Evolutionary conservation across 176 grass and related monocot species (phyloP).

Genomic region (Olyra latifolia): DNA sequence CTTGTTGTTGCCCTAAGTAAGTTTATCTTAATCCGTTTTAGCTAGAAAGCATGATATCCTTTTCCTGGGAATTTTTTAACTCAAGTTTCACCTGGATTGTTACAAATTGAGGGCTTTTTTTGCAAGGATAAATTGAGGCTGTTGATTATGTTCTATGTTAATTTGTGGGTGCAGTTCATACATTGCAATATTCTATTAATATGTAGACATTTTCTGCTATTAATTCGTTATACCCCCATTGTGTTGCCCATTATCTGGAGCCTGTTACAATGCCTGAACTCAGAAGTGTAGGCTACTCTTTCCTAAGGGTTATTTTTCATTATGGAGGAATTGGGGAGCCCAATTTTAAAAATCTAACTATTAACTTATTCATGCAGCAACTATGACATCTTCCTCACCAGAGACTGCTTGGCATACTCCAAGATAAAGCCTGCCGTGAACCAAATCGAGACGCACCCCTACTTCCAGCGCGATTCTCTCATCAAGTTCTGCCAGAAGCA

Average conservation of each 20-base stretch:
- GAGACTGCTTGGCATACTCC: slow-evolving; percentile 78
- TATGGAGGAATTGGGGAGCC: neutral
- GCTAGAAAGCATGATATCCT: neutral
- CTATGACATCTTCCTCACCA: slow-evolving; percentile 92
- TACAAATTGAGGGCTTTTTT: no score
- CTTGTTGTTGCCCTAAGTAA: neutral
- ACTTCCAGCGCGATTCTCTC: slow-evolving; percentile 89
- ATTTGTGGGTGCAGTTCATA: neutral
- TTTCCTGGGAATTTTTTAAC: neutral
- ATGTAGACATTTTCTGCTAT: neutral
- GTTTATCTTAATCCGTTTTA: neutral
- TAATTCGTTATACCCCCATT: neutral
- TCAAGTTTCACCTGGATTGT: neutral
- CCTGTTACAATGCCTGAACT: neutral
- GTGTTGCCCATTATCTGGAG: neutral
- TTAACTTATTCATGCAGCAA: slow-evolving; percentile 62
- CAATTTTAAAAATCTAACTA: neutral
- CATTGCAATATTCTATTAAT: neutral
- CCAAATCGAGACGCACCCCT: slow-evolving; percentile 89
- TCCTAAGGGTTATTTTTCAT: neutral
- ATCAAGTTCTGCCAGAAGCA: slow-evolving; percentile 99
- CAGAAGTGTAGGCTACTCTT: neutral
- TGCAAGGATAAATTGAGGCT: neutral
- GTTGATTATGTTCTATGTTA: neutral
- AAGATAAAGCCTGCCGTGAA: slow-evolving; percentile 96